Conservation (phyloP, 495 filamentous ascomycete genomes). For the Penicillium bovifimosum region DNA sequence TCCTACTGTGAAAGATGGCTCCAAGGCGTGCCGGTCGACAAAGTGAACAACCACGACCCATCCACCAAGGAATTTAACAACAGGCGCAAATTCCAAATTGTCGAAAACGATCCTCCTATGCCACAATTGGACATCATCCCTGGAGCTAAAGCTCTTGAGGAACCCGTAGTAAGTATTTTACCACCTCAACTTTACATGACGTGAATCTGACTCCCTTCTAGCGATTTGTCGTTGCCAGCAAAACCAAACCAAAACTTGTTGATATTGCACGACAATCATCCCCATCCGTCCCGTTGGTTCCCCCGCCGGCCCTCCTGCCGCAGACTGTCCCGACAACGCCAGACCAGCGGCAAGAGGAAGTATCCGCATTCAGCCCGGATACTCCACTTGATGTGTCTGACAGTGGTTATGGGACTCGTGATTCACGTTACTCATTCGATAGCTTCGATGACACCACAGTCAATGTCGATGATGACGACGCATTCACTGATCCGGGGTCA, state of each 20-base stretch:
- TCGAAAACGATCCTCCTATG: conserved; percentile 36
- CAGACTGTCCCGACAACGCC: conserved; percentile 33
- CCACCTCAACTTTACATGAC: background rate
- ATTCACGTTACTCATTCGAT: conserved; percentile 25
- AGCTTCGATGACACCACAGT: conserved; percentile 22
- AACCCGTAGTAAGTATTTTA: conserved; percentile 25
- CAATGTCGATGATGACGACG: conserved; percentile 23
- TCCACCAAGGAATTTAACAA: conserved; percentile 27
- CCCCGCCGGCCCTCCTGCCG: conserved; percentile 19
- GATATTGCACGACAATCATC: conserved; percentile 43
- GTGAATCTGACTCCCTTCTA: conserved; percentile 13
- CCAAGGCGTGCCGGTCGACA: conserved; percentile 35
- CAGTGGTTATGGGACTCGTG: conserved; percentile 34
- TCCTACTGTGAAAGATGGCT: conserved; percentile 43
- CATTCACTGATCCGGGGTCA: conserved; percentile 28
- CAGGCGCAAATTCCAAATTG: conserved; percentile 39
- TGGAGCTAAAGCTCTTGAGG: conserved; percentile 27
- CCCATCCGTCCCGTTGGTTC: conserved; percentile 17
- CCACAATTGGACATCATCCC: conserved; percentile 24
- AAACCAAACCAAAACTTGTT: conserved; percentile 37
- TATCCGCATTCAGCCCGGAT: conserved; percentile 45
- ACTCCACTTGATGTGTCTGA: conserved; percentile 39
- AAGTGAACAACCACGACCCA: conserved; percentile 20
- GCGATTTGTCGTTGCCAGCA: conserved; percentile 40
- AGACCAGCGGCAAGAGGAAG: conserved; percentile 36